These are phyloP conservation scores for Fusarium sp. DNA, from an alignment of 2,329 filamentous ascomycete species.

Conservation along the genomic window DNA sequence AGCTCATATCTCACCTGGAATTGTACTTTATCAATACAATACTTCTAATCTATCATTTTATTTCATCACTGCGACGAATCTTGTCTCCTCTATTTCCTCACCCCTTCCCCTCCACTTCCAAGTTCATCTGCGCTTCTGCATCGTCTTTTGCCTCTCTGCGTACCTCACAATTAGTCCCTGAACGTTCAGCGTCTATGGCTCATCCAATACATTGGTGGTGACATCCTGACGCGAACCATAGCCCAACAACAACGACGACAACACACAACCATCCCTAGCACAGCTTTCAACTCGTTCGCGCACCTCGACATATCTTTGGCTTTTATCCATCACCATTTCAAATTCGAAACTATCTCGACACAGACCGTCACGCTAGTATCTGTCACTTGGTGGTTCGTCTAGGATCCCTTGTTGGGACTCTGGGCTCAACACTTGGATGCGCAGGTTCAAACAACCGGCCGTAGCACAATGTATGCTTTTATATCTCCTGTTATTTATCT, in stretches of 20 bases:
- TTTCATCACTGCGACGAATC: conserved; percentile 20
- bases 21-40: conserved; percentile 7
- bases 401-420: conserved; percentile 32
- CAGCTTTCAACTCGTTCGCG: conserved; percentile 12
- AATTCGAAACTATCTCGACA: conserved; percentile 7
- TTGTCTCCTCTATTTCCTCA: conserved; percentile 18
- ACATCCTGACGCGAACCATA: conserved; percentile 18
- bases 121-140: conserved; percentile 12
- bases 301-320: background rate
- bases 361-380: conserved; percentile 23
- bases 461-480: conserved; percentile 26
- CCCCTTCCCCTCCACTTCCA: conserved; percentile 8
- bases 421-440: conserved; percentile 5
- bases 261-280: background rate
- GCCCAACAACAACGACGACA: no score
- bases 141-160: conserved; percentile 20
- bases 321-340: background rate
- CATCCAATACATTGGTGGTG: conserved; percentile 9
- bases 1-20: conserved; percentile 8
- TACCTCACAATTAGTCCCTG: background rate
- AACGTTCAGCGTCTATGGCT: conserved; percentile 9
- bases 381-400: conserved; percentile 5
- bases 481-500: background rate
- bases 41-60: background rate
- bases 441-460: conserved; percentile 6